Evolutionary conservation across 306 rosid genomes (phyloP).

Genomic region (Vicia faba): DNA sequence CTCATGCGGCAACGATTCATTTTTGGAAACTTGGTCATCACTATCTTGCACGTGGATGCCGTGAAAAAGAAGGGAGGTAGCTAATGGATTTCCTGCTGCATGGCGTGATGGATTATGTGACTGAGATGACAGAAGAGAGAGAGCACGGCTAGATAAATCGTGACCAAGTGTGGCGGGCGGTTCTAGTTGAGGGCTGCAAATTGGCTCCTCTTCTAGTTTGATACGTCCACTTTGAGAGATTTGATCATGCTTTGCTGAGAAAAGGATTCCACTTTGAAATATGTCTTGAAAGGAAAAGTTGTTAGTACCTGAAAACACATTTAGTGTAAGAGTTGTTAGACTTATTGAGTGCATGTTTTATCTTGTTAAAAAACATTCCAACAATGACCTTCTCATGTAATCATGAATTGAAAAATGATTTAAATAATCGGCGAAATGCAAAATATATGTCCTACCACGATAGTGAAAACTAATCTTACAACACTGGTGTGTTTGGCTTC

Average conservation of each 20-base stretch:
- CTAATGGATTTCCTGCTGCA: constrained; percentile 38
- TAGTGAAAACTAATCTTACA: constrained; percentile 23
- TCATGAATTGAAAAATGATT: constrained; percentile 20
- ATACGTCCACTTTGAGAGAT: constrained; percentile 42
- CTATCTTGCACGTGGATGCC: constrained; percentile 26
- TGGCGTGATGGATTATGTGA: constrained; percentile 49
- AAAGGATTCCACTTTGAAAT: constrained; percentile 49
- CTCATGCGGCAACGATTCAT: constrained; percentile 38
- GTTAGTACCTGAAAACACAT: constrained; percentile 46
- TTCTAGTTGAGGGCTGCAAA: constrained; percentile 46
- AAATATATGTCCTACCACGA: constrained; percentile 28
- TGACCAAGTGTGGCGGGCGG: constrained; percentile 42
- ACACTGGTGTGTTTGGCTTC: constrained; percentile 25
- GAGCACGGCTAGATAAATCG: constrained; percentile 64
- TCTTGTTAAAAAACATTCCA: constrained; percentile 15
- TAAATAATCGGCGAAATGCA: constrained; percentile 14
- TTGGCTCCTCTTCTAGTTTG: constrained; percentile 57
- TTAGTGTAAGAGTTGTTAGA: neutral
- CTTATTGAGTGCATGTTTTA: constrained; percentile 7
- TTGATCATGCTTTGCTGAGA: constrained; percentile 51
- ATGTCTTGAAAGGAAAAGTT: constrained; percentile 56
- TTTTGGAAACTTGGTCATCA: constrained; percentile 40
- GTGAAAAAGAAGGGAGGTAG: constrained; percentile 39
- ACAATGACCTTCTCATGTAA: constrained; percentile 21
- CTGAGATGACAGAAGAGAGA: constrained; percentile 94